Evolutionary conservation across 2,329 filamentous ascomycete genomes (phyloP), one percentile per base, ranked within the genome.

Genomic region (Chalaropsis thielavioides): DNA sequence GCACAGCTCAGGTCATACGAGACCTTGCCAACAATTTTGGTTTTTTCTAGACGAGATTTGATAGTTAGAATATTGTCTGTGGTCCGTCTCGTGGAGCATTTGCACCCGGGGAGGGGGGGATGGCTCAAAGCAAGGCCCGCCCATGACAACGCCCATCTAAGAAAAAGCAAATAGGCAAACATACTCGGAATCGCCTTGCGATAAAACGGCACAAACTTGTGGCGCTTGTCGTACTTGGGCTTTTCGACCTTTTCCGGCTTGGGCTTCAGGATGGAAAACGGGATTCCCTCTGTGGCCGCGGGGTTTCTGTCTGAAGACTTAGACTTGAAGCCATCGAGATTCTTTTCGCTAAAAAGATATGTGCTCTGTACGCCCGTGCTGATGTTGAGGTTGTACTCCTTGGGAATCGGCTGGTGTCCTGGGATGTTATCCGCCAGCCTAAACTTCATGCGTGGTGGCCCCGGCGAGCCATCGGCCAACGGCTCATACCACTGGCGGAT

Each of bases 301-400:
- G 83, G 80, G n/a, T 79, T 78, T 62, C 80, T 78, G 60, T 76
- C 75, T 70, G 79, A 81, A 71, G 81, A 82, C 73, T 80, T 82
- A 19, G 78, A 77, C 70, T 82, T 82, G 76, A 85, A 91, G 44
- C 89, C 89, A 19, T 70, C 69, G 8, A 71, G 66, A 35, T 69
- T 61, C 51, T 67, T 91, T 75, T 99, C 94, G 49, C 88, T 91
- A 72, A 99, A 99, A 65, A 97, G 79, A 73, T 88, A 95, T 22
- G 91, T 94, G 75, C 96, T 96, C 71, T 83, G 84, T 41, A 92
- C 84, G 64, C 74, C 71, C 61, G 80, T 78, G 64, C 76, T 85
- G 59, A 90, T 80, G 59, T 90, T 85, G 66, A 97, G 77, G 69
- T 90, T 83, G 75, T 96, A 99, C 72, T 95, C 90, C 72, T 90